Base-by-base conservation (phyloP, 768 basidiomycete species). In the Botryobasidium botryosum region DNA sequence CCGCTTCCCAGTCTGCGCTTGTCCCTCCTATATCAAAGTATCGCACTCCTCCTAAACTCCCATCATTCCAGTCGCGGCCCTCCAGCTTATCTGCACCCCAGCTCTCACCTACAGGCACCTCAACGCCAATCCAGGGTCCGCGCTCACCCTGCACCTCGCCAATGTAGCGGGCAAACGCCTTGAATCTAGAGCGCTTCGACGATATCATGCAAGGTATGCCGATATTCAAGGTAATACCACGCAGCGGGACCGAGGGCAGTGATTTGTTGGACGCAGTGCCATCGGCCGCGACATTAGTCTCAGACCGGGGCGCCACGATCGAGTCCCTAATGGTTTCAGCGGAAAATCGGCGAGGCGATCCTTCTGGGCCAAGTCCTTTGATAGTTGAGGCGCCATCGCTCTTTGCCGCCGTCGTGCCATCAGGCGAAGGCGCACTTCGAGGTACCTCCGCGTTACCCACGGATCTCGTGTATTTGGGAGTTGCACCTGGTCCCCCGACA, bases 171-270 rank as follows among this genome's bases (percentile, higher is more conserved):
- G 85, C 87, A 54, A 75, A 79, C 1, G 87, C 87, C 40, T 80
- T 77, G 69, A 90, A 86, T 6, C 84, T 72, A 50, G 79, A 77
- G 29, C 80, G 71, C 57, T 83, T 81, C 33, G 77, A 79, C 2
- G 82, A 73, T 50, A 90, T 80, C 57, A 90, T 86, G 62, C 87
- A 90, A 0, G 87, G 84, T 27, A 90, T 90, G 6, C 86, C 86
- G 23, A 88, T 75, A 28, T 83, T 79, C 28, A 91, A 71, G 8
- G 76, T 81, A 2, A 77, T 75, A 1, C 86, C 85, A 0, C 52
- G 52, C 43, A 10, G 47, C 37, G 25, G 48, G 40, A 32, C 21
- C 26, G 5, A 40, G 44, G 8, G 27, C 49, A n/a, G 23, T 26
- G 24, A 42, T 25, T n/a, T n/a, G n/a, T n/a, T n/a, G n/a, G n/a